phyloP scores from a whole-genome alignment of 1,284 basidiomycete species.

The Trametes sp. region DNA sequence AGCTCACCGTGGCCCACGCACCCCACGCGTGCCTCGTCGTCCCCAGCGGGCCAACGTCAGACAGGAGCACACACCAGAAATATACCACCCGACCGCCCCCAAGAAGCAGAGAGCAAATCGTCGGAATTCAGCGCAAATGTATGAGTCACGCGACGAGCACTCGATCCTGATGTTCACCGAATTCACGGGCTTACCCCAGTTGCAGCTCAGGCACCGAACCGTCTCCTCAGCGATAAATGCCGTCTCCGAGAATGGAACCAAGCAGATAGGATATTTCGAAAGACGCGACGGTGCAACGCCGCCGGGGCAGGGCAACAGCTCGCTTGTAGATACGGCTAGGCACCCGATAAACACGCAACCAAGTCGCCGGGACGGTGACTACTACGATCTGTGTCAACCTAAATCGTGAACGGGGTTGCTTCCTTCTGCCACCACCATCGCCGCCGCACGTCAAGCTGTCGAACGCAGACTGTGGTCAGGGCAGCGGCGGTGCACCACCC shows the following conservation, averaged over 20 bases:
- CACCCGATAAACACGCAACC: conserved; percentile 9
- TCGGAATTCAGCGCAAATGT: no score
- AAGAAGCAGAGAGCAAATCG: no score
- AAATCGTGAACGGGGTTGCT: not conserved
- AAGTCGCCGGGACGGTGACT: conserved; percentile 4
- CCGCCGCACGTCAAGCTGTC: not conserved
- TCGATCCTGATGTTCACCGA: no score
- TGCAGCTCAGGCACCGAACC: not conserved
- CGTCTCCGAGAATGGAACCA: not conserved
- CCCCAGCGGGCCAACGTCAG: no score
- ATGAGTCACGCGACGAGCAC: no score
- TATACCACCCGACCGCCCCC: no score
- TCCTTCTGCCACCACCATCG: conserved; percentile 9
- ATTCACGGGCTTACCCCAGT: no score
- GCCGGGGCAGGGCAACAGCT: not conserved
- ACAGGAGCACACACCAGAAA: no score
- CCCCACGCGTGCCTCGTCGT: no score
- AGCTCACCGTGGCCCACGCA: not conserved
- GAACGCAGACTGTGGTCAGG: not conserved
- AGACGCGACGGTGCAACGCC: not conserved
- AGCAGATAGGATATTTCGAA: conserved; percentile 4
- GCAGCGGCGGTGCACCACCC: not conserved
- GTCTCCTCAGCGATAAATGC: not conserved
- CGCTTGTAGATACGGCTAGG: conserved; percentile 1
- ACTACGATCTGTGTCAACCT: not conserved